A percentile compares a stretch with the other conserved stretches of the same genome.
phyloP scores from a whole-genome alignment of 257 asterid genomes.

The Anisodus tanguticus region DNA sequence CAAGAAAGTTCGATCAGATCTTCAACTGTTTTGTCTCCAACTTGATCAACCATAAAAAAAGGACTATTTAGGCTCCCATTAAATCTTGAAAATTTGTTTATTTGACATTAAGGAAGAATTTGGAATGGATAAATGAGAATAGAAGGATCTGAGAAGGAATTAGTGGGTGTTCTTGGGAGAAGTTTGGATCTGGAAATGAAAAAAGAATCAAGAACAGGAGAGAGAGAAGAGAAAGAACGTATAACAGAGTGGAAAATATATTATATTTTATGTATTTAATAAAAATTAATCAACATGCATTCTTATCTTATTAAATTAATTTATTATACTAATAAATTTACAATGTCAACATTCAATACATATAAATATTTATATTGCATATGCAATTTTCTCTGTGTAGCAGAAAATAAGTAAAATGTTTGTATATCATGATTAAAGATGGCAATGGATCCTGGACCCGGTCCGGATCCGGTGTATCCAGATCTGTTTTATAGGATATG shows the following conservation, averaged over 20 bases:
- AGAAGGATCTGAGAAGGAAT: constrained; percentile 24
- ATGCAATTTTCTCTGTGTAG: too few species aligned
- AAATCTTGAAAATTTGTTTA: background rate
- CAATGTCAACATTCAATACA: too few species aligned
- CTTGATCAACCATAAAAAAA: constrained; percentile 5
- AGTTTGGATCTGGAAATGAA: constrained; percentile 27
- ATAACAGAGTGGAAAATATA: constrained; percentile 23
- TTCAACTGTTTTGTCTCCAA: background rate
- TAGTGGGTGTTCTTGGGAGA: constrained; percentile 27
- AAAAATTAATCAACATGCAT: too few species aligned
- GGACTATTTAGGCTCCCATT: background rate
- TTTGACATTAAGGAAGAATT: background rate
- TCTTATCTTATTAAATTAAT: too few species aligned
- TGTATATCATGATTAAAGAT: too few species aligned
- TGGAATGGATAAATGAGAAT: background rate
- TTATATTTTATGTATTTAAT: too few species aligned
- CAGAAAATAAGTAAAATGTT: too few species aligned
- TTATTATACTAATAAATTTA: too few species aligned
- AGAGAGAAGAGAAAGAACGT: background rate
- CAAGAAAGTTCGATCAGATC: constrained; percentile 69
- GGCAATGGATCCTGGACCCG: too few species aligned
- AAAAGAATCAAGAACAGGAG: background rate
- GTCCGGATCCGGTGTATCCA: too few species aligned
- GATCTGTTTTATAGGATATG: too few species aligned
- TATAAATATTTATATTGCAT: too few species aligned